Percentiles rank a stretch among this genome's conserved stretches.
These are phyloP conservation scores for Rubia peregrina DNA, from an alignment of 305 asterid species.

Conservation along the genomic window DNA sequence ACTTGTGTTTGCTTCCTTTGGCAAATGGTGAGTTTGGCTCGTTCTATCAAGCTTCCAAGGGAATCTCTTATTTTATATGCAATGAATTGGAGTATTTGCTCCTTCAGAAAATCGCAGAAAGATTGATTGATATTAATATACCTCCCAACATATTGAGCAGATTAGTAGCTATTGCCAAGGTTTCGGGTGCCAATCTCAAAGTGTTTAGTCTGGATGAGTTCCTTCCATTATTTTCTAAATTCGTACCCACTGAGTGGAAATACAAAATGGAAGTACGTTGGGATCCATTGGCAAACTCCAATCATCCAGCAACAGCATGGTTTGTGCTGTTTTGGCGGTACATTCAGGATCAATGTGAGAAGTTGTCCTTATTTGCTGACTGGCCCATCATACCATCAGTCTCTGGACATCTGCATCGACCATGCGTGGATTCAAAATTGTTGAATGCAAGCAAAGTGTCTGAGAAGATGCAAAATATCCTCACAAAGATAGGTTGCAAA, in stretches of 20 bases:
- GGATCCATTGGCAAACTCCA: constrained; percentile 56
- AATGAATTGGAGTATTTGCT: constrained; percentile 70
- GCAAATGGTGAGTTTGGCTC: constrained; percentile 88
- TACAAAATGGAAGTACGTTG: constrained; percentile 53
- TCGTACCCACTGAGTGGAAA: constrained; percentile 84
- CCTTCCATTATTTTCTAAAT: constrained; percentile 49
- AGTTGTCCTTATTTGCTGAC: constrained; percentile 66
- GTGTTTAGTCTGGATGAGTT: constrained; percentile 53
- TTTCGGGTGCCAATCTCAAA: constrained; percentile 65
- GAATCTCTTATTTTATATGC: constrained; percentile 68
- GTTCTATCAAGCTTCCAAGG: constrained; percentile 47
- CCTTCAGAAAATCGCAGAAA: constrained; percentile 55
- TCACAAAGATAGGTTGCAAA: constrained; percentile 80
- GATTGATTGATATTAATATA: constrained; percentile 67
- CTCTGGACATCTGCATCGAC: constrained; percentile 71
- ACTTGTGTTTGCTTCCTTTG: constrained; percentile 78
- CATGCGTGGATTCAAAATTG: constrained; percentile 52
- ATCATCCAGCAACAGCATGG: constrained; percentile 72
- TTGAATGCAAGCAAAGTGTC: constrained; percentile 53
- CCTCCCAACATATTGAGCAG: constrained; percentile 51
- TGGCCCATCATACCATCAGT: constrained; percentile 92
- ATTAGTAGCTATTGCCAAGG: constrained; percentile 67
- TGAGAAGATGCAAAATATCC: constrained; percentile 54
- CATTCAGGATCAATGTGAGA: constrained; percentile 56
- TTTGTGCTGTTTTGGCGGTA: constrained; percentile 79